Percentiles rank a stretch among this genome's conserved stretches.
Conservation (phyloP, 257 asterid genomes). For the Oldenlandia corymbosa region DNA sequence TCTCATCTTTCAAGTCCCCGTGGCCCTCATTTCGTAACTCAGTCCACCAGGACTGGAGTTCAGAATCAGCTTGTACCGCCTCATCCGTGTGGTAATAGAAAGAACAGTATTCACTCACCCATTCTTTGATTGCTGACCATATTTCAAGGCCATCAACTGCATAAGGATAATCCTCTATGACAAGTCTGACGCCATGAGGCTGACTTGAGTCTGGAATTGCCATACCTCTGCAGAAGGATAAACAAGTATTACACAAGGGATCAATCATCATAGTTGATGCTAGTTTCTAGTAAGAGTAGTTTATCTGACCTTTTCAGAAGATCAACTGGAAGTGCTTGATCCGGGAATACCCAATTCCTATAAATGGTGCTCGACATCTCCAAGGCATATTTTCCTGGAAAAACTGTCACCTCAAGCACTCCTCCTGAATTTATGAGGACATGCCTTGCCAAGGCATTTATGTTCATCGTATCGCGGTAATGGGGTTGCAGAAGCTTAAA, state of each 20-base stretch:
- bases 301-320: constrained; percentile 56
- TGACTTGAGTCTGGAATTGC: constrained; percentile 49
- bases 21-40: constrained; percentile 69
- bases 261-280: background rate
- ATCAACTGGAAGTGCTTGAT: constrained; percentile 81
- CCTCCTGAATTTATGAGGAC: constrained; percentile 82
- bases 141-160: constrained; percentile 79
- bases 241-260: background rate
- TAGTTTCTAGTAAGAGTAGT: background rate
- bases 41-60: constrained; percentile 78
- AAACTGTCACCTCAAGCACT: constrained; percentile 70
- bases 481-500: constrained; percentile 87
- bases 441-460: constrained; percentile 82
- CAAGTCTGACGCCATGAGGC: constrained; percentile 51
- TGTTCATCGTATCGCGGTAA: constrained; percentile 80
- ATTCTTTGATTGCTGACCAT: constrained; percentile 60
- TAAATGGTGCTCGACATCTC: constrained; percentile 72
- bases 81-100: constrained; percentile 46
- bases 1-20: constrained; percentile 54
- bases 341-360: constrained; percentile 65
- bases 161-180: constrained; percentile 70
- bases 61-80: constrained; percentile 35
- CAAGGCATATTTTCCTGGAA: constrained; percentile 64
- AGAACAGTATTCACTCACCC: constrained; percentile 59
- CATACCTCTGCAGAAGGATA: constrained; percentile 49